Base-by-base conservation (phyloP, 2,329 filamentous ascomycete species). In the Fusarium bulbicola region DNA sequence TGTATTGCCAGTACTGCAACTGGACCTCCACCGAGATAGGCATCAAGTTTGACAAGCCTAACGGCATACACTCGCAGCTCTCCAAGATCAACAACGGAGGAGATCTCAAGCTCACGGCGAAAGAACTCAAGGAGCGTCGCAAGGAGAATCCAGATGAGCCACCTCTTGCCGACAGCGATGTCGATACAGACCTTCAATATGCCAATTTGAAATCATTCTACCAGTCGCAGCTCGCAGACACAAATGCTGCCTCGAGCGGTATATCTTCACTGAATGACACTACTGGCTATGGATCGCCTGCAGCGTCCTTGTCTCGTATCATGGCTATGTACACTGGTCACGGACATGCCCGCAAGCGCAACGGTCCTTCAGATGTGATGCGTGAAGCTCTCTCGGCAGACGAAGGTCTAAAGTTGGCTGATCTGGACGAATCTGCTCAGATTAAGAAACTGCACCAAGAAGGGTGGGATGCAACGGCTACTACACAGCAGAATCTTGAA, bases 11-110 rank as follows among this genome's bases (percentile, higher is more conserved):
- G 58, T 97, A 97, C 82, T 99, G 96, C 85, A 91, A 93, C 81
- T 99, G 96, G 96, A 94, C 90, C 71, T 95, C 95, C 4, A 88
- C 92, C 59, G 96, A 99, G 79, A 93, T 97, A 46, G 94, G 93
- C 42, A 92, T 99, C 81, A 91, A 93, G 77, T 97, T 99, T 79
- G 94, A 95, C 78, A 95, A 95, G 76, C 91, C 93, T 15, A 96
- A 93, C 66, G 94, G 94, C 69, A 95, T 99, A 70, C 92, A 93
- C 73, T 87, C 89, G 34, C 96, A 99, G 80, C 85, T 97, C 14
- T 85, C 91, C 42, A 92, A 92, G 76, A 83, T 96, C 63, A 90
- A 90, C 45, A 90, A 91, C 72, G 89, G 89, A 39, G 89, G 90
- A 11, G 80, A 84, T 45, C 81, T 84, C 7, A 85, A 86, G 47